A percentile compares a stretch with the other conserved stretches of the same genome.
Evolutionary conservation across 345 rosid species (phyloP).

Genomic region (Euphorbia tirucalli): DNA sequence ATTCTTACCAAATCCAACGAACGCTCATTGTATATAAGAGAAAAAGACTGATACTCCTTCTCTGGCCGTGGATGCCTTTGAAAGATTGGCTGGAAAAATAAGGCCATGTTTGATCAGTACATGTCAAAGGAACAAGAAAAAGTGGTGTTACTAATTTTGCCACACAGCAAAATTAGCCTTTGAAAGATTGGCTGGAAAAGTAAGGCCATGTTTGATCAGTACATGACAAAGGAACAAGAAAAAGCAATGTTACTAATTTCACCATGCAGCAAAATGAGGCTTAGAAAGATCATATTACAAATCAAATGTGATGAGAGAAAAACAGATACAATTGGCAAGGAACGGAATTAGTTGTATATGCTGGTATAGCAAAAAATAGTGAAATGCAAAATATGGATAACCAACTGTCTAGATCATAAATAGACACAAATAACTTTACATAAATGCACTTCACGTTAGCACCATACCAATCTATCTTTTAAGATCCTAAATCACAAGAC

Average conservation of each 20-base stretch:
- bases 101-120: slow-evolving; percentile 28
- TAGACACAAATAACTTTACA: neutral
- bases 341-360: neutral
- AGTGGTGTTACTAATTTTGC: neutral
- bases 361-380: neutral
- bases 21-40: slow-evolving; percentile 90
- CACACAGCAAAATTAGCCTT: neutral
- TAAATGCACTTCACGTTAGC: neutral
- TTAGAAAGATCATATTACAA: slow-evolving; percentile 2
- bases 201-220: slow-evolving; percentile 26
- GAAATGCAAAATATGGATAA: neutral
- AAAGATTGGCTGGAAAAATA: slow-evolving; percentile 75
- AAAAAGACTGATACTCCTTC: slow-evolving; percentile 98
- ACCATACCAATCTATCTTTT: neutral
- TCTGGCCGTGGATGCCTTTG: slow-evolving; percentile 98
- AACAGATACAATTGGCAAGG: neutral
- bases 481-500: neutral
- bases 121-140: slow-evolving; percentile 7
- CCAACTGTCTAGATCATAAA: neutral
- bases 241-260: neutral
- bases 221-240: slow-evolving; percentile 9
- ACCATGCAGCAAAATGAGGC: neutral
- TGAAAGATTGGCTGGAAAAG: slow-evolving; percentile 52
- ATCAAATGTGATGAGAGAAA: slow-evolving; percentile 5
- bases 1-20: slow-evolving; percentile 86